Percentiles rank a stretch among this genome's conserved stretches.
Conservation (phyloP, 2,329 filamentous ascomycete genomes). For the Aspergillus novofumigatus region DNA sequence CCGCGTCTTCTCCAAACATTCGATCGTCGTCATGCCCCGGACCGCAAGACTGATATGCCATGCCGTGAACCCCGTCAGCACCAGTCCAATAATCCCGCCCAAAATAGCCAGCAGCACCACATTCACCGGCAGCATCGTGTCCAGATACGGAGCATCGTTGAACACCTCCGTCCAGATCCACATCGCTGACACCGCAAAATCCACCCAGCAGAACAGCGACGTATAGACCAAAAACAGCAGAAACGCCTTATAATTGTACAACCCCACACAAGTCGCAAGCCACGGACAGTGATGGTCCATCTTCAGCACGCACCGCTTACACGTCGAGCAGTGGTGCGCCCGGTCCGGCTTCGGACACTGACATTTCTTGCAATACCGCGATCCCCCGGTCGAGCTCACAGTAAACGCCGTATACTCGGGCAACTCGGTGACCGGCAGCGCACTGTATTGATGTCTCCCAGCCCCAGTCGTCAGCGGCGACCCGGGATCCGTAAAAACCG, state of each 20-base stretch:
- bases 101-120: conserved; percentile 84
- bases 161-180: conserved; percentile 88
- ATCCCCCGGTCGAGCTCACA: conserved; percentile 83
- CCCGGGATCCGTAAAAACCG: conserved; percentile 89
- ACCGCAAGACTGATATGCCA: conserved; percentile 86
- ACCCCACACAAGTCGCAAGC: conserved; percentile 90
- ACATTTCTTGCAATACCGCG: conserved; percentile 96
- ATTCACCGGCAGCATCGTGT: conserved; percentile 80
- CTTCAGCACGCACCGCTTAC: conserved; percentile 89
- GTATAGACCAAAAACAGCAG: conserved; percentile 88
- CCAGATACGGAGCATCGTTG: conserved; percentile 63
- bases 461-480: conserved; percentile 47
- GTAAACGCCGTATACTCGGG: conserved; percentile 71
- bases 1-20: conserved; percentile 90
- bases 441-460: conserved; percentile 58
- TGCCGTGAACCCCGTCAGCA: conserved; percentile 79
- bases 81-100: conserved; percentile 84
- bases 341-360: conserved; percentile 91
- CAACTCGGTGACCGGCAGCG: conserved; percentile 69
- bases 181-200: conserved; percentile 68
- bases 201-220: conserved; percentile 76
- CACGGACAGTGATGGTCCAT: conserved; percentile 99
- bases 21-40: conserved; percentile 86
- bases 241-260: conserved; percentile 95
- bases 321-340: conserved; percentile 94